Evolutionary conservation across 768 basidiomycete species (phyloP).

Genomic region (Boletus pseudopeckii): DNA sequence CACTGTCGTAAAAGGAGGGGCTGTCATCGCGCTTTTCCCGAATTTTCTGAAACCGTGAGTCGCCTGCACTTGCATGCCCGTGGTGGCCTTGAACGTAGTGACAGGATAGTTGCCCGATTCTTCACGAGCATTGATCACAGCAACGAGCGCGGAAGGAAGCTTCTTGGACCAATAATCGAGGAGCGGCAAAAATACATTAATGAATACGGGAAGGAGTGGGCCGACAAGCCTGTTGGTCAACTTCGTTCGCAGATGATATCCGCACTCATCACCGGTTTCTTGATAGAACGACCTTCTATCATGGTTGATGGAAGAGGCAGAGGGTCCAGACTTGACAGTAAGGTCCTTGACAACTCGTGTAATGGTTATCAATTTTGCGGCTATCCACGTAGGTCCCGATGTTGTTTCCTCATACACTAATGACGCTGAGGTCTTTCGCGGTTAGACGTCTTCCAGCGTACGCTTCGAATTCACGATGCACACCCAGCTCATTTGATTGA

Average conservation of each 20-base stretch:
- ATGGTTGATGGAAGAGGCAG: constrained; percentile 32
- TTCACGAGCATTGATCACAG: constrained; percentile 4
- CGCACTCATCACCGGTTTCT: neutral
- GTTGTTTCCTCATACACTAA: neutral
- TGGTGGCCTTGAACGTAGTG: neutral
- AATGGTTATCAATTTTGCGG: neutral
- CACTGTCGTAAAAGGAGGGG: constrained; percentile 19
- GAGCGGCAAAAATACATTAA: constrained; percentile 22
- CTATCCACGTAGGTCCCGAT: neutral
- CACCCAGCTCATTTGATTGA: no score
- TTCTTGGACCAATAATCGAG: constrained; percentile 30
- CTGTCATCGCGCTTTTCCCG: constrained; percentile 31
- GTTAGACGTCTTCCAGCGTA: neutral
- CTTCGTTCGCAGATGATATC: neutral
- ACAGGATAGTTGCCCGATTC: constrained; percentile 3
- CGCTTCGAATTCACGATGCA: no score
- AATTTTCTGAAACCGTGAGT: neutral
- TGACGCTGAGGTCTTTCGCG: neutral
- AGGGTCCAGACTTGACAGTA: constrained; percentile 9
- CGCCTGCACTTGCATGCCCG: neutral
- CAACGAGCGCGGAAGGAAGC: constrained; percentile 3
- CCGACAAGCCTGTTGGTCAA: constrained; percentile 28
- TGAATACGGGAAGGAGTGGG: constrained; percentile 26
- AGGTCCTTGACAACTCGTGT: constrained; percentile 17
- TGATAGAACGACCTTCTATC: constrained; percentile 30